Conservation (phyloP, 2,329 filamentous ascomycete genomes). For the Orbilia oligospora region DNA sequence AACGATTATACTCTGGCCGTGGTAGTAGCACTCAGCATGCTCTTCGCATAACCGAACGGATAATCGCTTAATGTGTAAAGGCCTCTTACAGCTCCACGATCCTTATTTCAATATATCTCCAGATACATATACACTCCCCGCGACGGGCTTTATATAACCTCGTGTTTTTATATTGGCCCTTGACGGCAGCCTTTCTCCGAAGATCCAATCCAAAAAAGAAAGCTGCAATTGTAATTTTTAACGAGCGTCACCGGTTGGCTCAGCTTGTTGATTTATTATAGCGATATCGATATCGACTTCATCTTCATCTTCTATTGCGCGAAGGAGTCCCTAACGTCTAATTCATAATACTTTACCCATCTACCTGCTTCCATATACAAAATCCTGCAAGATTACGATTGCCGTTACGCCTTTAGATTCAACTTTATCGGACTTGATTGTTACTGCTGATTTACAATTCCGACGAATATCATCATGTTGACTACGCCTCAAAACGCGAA, state of each 20-base stretch:
- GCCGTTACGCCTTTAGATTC: constrained; percentile 38
- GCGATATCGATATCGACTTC: constrained; percentile 26
- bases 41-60: constrained; percentile 53
- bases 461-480: constrained; percentile 61
- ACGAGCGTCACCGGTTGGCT: constrained; percentile 60
- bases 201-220: background rate
- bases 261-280: constrained; percentile 53
- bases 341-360: constrained; percentile 60
- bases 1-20: constrained; percentile 1
- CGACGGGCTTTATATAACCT: constrained; percentile 30
- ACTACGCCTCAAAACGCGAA: constrained; percentile 67
- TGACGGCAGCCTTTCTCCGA: background rate
- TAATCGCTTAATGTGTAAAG: constrained; percentile 62
- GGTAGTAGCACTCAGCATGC: constrained; percentile 44
- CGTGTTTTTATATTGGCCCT: constrained; percentile 1
- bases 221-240: constrained; percentile 58
- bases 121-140: constrained; percentile 22
- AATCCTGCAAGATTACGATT: background rate
- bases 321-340: constrained; percentile 53
- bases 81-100: constrained; percentile 61
- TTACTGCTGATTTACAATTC: constrained; percentile 51
- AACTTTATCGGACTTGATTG: constrained; percentile 55
- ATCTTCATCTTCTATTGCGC: constrained; percentile 28
- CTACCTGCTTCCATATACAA: constrained; percentile 15
- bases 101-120: constrained; percentile 39